Evolutionary conservation across 257 asterid genomes (phyloP).

Genomic region (Nemophila menziesii): DNA sequence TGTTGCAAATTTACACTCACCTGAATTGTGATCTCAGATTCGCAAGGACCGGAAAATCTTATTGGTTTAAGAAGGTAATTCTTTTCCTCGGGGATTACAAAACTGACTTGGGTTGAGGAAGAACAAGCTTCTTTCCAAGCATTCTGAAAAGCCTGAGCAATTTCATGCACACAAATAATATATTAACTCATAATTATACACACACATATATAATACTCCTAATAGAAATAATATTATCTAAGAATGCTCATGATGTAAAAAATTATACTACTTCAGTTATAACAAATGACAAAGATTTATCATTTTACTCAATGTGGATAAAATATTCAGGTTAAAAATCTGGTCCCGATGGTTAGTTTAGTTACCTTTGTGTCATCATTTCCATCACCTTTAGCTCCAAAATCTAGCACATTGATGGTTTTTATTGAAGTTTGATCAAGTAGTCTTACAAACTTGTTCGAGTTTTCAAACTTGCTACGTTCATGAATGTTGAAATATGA

Average conservation of each 20-base stretch:
- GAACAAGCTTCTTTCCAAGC: conserved; percentile 34
- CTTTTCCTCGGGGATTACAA: conserved; percentile 14
- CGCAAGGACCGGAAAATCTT: conserved; percentile 30
- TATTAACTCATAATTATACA: background rate
- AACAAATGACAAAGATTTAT: background rate
- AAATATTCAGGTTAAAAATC: too few species aligned
- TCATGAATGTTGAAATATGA: conserved; percentile 5
- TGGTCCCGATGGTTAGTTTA: background rate
- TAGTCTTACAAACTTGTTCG: background rate
- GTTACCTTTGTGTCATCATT: conserved; percentile 23
- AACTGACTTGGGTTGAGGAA: conserved; percentile 12
- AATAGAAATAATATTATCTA: background rate
- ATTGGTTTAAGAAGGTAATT: conserved; percentile 25
- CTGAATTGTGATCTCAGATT: conserved; percentile 20
- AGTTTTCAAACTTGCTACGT: background rate
- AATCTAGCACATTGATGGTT: conserved; percentile 13
- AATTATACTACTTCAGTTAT: too few species aligned
- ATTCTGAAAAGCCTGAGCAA: conserved; percentile 21
- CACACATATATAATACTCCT: background rate
- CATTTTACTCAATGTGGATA: too few species aligned
- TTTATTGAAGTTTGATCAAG: background rate
- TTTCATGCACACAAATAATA: background rate
- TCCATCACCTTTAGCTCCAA: conserved; percentile 36
- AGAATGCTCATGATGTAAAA: background rate
- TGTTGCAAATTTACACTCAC: conserved; percentile 3